Evolutionary conservation across 306 rosid species (phyloP), one percentile per base, ranked within the genome.

Genomic region (Castanea sativa): DNA sequence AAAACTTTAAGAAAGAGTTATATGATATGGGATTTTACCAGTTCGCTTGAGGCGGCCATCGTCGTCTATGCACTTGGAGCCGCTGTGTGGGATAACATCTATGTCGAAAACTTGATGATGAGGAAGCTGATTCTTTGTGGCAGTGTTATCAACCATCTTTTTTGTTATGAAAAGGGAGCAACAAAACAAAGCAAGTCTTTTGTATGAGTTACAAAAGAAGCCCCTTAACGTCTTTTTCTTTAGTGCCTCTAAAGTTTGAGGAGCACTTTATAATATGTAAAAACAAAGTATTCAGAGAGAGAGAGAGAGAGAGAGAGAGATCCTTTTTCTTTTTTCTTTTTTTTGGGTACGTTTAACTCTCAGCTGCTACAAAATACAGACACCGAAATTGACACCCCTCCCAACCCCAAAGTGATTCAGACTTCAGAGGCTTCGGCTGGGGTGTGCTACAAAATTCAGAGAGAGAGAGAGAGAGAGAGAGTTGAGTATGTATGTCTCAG

Each of bases 41-140:
- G 92, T 89, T 89, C 98, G 27, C 79, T 92, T 92, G 81, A 88
- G 86, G 56, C 93, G 97, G 55, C 98, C 98, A 61, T 94, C 98
- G n/a, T 94, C 96, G 33, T 94, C 97, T 13, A 76, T 88, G 73
- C 83, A 85, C 78, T 90, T 88, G 10, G 98, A 94, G 70, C 74
- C 91, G 5, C 49, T 68, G 75, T 86, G 96, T 23, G 79, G 88
- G 45, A 52, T 65, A 32, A 81, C 79, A 55, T 86, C 92, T 33
- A 76, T 7, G 57, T 83, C 89, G 71, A 94, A 85, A 52, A 81
- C 76, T 82, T 91, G 93, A 75, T 79, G 80, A 79, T 83, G 79
- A 16, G 76, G 78, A 41, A 74, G 81, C 71, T 77, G 85, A 74
- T 49, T 81, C 63, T 60, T 86, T 74, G 25, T 38, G 73, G 76